These are phyloP conservation scores for Camptophora hylomeconis DNA, from an alignment of 2,329 filamentous ascomycete genomes.

Conservation along the genomic window DNA sequence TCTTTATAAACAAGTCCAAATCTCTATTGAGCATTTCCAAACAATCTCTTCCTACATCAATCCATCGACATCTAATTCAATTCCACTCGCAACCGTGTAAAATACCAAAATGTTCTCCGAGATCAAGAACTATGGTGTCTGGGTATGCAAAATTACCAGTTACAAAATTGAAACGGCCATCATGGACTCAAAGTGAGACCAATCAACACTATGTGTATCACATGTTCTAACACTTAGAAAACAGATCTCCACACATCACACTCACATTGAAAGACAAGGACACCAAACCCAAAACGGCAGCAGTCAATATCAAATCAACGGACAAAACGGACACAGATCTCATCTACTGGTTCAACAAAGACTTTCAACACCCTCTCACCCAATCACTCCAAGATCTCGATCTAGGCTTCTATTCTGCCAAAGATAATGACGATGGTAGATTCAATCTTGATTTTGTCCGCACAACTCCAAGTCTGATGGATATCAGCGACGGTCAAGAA, in stretches of 20 bases:
- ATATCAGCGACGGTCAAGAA: slow-evolving; percentile 20
- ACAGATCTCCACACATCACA: slow-evolving; percentile 20
- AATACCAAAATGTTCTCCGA: no score
- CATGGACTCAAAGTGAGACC: no score
- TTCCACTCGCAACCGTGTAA: no score
- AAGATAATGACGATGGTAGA: slow-evolving; percentile 7
- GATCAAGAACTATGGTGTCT: no score
- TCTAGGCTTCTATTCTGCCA: slow-evolving; percentile 18
- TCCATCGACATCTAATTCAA: no score
- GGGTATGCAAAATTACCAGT: no score
- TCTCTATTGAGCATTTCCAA: no score
- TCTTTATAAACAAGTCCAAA: no score
- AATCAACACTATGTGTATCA: no score
- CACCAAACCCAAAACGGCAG: slow-evolving; percentile 16
- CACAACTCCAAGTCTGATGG: slow-evolving; percentile 11
- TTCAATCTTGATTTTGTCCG: slow-evolving; percentile 16
- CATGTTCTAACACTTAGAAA: no score
- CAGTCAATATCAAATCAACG: slow-evolving; percentile 24
- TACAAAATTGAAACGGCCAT: no score
- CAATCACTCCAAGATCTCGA: slow-evolving; percentile 13
- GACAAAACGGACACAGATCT: slow-evolving; percentile 19
- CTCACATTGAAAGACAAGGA: slow-evolving; percentile 19
- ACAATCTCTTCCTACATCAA: no score
- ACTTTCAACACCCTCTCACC: slow-evolving; percentile 20
- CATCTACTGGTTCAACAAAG: slow-evolving; percentile 22